phyloP scores from a whole-genome alignment of 1,139 yeast genomes.

The Yamadazyma triangularis region DNA sequence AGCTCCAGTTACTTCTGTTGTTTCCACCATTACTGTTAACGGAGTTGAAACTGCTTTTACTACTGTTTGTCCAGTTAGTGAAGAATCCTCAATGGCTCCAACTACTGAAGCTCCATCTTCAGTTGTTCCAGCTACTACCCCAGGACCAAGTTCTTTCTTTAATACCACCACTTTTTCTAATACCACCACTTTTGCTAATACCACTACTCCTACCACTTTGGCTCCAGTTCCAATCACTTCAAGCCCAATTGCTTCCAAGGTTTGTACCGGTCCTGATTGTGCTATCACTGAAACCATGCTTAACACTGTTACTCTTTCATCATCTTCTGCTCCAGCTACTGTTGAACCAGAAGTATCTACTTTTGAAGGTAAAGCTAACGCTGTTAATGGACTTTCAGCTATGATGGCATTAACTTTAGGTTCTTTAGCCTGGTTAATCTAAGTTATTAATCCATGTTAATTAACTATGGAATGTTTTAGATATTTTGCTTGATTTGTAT shows the following conservation, averaged over 20 bases:
- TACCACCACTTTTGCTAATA: constrained; percentile 4
- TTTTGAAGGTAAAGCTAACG: constrained; percentile 24
- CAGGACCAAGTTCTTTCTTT: constrained; percentile 15
- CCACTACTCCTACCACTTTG: constrained; percentile 6
- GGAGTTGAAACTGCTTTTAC: constrained; percentile 39
- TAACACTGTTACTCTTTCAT: constrained; percentile 14
- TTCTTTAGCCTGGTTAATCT: constrained; percentile 12
- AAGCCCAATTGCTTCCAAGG: constrained; percentile 17
- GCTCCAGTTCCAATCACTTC: constrained; percentile 8
- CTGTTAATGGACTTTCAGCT: constrained; percentile 20
- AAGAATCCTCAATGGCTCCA: constrained; percentile 11
- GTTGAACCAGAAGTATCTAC: constrained; percentile 14
- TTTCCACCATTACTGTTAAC: constrained; percentile 27
- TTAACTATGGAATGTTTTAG: too few species aligned
- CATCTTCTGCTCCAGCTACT: constrained; percentile 19
- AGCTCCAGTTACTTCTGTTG: constrained; percentile 2
- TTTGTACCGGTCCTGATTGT: constrained; percentile 20
- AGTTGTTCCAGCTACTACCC: constrained; percentile 2
- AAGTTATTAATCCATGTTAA: too few species aligned
- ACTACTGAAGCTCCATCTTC: constrained; percentile 14
- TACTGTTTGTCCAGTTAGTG: constrained; percentile 38
- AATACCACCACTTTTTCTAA: background rate
- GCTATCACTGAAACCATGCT: constrained; percentile 15
- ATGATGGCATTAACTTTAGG: constrained; percentile 11
- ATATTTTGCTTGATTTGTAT: too few species aligned